A percentile compares a stretch with the other conserved stretches of the same genome.
Conservation (phyloP, 169 alveolate genomes). For the Plasmodium gallinaceum region DNA sequence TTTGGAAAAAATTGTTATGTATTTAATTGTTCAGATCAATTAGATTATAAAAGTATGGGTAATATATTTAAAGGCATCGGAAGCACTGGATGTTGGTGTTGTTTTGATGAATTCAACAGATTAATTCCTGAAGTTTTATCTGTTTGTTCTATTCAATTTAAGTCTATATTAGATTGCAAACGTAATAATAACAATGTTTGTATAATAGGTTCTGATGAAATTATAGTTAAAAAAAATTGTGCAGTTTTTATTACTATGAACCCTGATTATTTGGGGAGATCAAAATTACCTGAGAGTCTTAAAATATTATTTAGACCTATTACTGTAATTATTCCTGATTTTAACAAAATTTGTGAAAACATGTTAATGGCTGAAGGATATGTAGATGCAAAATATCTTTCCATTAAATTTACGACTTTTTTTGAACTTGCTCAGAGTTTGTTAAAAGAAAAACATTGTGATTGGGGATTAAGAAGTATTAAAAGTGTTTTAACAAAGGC, state of each 20-base stretch:
- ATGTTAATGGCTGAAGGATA: constrained; percentile 98
- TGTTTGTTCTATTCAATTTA: constrained; percentile 97
- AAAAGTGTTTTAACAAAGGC: constrained; percentile 97
- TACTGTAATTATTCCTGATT: constrained; percentile 97
- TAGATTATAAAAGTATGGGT: constrained; percentile 97
- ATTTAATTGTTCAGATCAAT: constrained; percentile 96
- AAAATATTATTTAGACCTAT: constrained; percentile 97
- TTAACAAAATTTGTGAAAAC: constrained; percentile 96
- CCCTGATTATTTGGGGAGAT: constrained; percentile 96
- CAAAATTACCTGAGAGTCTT: constrained; percentile 96
- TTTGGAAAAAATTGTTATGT: constrained; percentile 97
- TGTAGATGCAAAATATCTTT: constrained; percentile 94
- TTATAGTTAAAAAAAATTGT: constrained; percentile 93
- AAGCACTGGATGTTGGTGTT: constrained; percentile 98
- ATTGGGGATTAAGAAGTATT: constrained; percentile 98
- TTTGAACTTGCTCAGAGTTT: constrained; percentile 93
- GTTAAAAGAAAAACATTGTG: constrained; percentile 94
- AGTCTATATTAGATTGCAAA: constrained; percentile 95
- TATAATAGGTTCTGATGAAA: constrained; percentile 95
- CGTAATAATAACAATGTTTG: constrained; percentile 88
- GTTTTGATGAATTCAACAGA: constrained; percentile 98
- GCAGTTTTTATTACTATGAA: constrained; percentile 97
- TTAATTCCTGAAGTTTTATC: constrained; percentile 96
- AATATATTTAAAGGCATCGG: constrained; percentile 97
- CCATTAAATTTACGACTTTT: constrained; percentile 94